A percentile compares a stretch with the other conserved stretches of the same genome.
These are phyloP conservation scores for Suillus americanus DNA, from an alignment of 768 basidiomycete genomes.

Conservation along the genomic window DNA sequence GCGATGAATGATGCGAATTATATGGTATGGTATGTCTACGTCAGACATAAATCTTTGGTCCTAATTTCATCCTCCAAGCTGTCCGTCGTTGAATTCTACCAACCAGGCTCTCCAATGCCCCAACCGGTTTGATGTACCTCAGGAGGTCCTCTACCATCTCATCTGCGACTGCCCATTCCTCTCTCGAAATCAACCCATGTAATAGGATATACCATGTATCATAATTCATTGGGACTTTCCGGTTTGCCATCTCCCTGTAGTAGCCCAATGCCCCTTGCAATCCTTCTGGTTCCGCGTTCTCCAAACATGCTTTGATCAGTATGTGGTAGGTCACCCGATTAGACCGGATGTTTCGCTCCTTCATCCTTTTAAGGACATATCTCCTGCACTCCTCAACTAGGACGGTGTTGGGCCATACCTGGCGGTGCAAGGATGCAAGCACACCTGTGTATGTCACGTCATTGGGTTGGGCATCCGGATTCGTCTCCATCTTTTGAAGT, in stretches of 20 bases:
- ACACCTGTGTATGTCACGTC: slow-evolving; percentile 84
- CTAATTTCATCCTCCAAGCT: slow-evolving; percentile 28
- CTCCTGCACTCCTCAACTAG: slow-evolving; percentile 46
- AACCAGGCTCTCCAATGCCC: slow-evolving; percentile 49
- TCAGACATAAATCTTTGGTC: slow-evolving; percentile 30
- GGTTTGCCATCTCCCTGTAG: slow-evolving; percentile 58
- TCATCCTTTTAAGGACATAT: slow-evolving; percentile 61
- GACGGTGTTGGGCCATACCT: slow-evolving; percentile 45
- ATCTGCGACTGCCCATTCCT: slow-evolving; percentile 61
- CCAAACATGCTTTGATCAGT: slow-evolving; percentile 67
- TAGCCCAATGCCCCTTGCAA: slow-evolving; percentile 55
- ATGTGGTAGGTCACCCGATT: slow-evolving; percentile 75
- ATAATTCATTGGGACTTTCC: slow-evolving; percentile 46
- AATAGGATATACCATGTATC: slow-evolving; percentile 82
- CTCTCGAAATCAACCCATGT: slow-evolving; percentile 55
- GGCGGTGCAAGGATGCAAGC: slow-evolving; percentile 69
- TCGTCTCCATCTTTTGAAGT: slow-evolving; percentile 71
- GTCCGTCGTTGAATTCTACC: slow-evolving; percentile 44
- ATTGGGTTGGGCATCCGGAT: slow-evolving; percentile 54
- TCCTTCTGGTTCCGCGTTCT: slow-evolving; percentile 48
- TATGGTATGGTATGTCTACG: slow-evolving; percentile 10
- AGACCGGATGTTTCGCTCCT: slow-evolving; percentile 48
- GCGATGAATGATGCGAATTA: slow-evolving; percentile 13
- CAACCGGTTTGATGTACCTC: slow-evolving; percentile 43
- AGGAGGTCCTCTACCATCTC: slow-evolving; percentile 64